A percentile compares a stretch with the other conserved stretches of the same genome.
phyloP scores from a whole-genome alignment of 1,284 basidiomycete species.

The Microbotryomycetes sp. region DNA sequence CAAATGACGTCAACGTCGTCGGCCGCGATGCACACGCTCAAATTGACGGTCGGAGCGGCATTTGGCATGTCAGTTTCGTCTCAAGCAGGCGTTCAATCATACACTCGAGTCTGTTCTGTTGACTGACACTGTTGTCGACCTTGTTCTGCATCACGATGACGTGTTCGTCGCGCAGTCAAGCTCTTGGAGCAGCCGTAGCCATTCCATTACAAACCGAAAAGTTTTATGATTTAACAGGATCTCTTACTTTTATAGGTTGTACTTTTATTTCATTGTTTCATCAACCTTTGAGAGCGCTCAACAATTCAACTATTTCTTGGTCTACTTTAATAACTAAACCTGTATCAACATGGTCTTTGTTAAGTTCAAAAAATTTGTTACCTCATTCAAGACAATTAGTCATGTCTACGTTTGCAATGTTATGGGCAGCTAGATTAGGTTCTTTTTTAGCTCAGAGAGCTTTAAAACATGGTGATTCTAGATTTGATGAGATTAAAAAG shows the following conservation, averaged over 20 bases:
- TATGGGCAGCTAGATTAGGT: conserved; percentile 62
- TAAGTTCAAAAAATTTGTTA: conserved; percentile 47
- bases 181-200: conserved; percentile 3
- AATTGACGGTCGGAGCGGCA: neutral
- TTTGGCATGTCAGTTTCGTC: neutral
- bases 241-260: conserved; percentile 8
- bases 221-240: conserved; percentile 12
- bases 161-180: conserved; percentile 2
- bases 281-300: neutral
- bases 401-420: conserved; percentile 50
- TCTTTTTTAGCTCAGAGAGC: conserved; percentile 42
- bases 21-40: neutral
- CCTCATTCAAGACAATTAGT: conserved; percentile 59
- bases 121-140: neutral
- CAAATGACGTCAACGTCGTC: neutral
- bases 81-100: neutral
- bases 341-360: conserved; percentile 12
- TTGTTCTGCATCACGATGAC: neutral
- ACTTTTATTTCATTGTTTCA: conserved; percentile 7
- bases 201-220: conserved; percentile 14
- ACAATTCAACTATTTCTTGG: neutral
- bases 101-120: neutral
- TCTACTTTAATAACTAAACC: neutral
- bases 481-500: conserved; percentile 64
- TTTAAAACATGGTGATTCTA: conserved; percentile 55